phyloP scores from a whole-genome alignment of 345 rosid species.

The Salix brachista region DNA sequence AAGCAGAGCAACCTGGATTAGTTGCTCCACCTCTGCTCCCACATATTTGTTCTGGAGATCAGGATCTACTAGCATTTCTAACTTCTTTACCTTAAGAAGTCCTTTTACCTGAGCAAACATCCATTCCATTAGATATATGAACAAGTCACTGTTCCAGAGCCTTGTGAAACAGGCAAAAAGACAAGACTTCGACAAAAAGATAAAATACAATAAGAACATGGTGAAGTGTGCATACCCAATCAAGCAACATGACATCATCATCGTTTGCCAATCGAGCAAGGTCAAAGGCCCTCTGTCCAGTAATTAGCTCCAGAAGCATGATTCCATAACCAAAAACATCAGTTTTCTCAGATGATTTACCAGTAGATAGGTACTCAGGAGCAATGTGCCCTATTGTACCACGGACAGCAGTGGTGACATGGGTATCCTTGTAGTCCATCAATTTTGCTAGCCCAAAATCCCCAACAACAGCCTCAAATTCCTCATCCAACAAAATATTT shows the following conservation, averaged over 20 bases:
- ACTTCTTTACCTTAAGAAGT: conserved; percentile 81
- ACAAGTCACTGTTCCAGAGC: no score
- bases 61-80: conserved; percentile 93
- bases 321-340: conserved; percentile 96
- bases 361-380: conserved; percentile 92
- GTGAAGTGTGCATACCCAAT: conserved; percentile 59
- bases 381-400: conserved; percentile 98
- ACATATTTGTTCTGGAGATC: conserved; percentile 73
- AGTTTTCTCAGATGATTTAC: conserved; percentile 95
- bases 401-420: conserved; percentile 94
- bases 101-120: conserved; percentile 70
- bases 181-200: background rate
- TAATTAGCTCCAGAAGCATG: conserved; percentile 90
- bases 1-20: conserved; percentile 88
- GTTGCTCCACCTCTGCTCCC: conserved; percentile 77
- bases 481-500: conserved; percentile 88
- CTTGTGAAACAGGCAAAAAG: background rate
- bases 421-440: conserved; percentile 99
- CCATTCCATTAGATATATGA: background rate
- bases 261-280: conserved; percentile 96
- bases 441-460: conserved; percentile 94
- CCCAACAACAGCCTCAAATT: conserved; percentile 96
- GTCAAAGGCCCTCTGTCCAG: conserved; percentile 97
- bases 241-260: conserved; percentile 94
- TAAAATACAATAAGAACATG: background rate